Percentiles rank a stretch among this genome's conserved stretches.
phyloP scores from a whole-genome alignment of 2,329 filamentous ascomycete genomes.

The Scytalidium sp. region DNA sequence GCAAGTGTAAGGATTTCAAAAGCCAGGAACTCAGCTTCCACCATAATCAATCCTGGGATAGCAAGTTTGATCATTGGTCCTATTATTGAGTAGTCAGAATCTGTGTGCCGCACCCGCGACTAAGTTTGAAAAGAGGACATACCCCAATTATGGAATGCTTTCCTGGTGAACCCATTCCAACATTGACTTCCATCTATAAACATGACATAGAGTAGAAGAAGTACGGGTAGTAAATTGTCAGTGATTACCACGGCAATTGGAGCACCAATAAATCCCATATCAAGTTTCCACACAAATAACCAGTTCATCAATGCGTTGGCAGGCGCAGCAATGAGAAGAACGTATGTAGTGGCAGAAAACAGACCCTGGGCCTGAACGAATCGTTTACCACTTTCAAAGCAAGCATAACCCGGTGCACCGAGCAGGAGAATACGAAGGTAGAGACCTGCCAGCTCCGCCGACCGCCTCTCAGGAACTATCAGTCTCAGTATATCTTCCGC shows the following conservation, averaged over 20 bases:
- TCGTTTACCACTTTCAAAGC: conserved; percentile 74
- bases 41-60: conserved; percentile 87
- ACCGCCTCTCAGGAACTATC: conserved; percentile 70
- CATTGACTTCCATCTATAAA: conserved; percentile 71
- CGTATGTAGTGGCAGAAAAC: conserved; percentile 77
- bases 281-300: conserved; percentile 71
- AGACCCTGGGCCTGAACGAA: conserved; percentile 81
- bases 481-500: conserved; percentile 61
- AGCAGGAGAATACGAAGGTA: conserved; percentile 70
- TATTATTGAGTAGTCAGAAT: conserved; percentile 20
- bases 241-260: conserved; percentile 75
- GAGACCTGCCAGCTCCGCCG: conserved; percentile 67
- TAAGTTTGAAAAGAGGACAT: conserved; percentile 4
- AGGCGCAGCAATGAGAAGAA: conserved; percentile 72
- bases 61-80: conserved; percentile 81
- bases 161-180: conserved; percentile 75
- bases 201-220: conserved; percentile 72
- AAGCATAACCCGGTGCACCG: conserved; percentile 72
- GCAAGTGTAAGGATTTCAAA: conserved; percentile 90
- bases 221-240: conserved; percentile 68
- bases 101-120: too few species aligned
- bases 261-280: conserved; percentile 72
- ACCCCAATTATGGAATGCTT: conserved; percentile 70
- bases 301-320: conserved; percentile 77
- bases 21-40: conserved; percentile 88